phyloP scores from a whole-genome alignment of 768 basidiomycete species.

The Psilocybe cyanescens region DNA sequence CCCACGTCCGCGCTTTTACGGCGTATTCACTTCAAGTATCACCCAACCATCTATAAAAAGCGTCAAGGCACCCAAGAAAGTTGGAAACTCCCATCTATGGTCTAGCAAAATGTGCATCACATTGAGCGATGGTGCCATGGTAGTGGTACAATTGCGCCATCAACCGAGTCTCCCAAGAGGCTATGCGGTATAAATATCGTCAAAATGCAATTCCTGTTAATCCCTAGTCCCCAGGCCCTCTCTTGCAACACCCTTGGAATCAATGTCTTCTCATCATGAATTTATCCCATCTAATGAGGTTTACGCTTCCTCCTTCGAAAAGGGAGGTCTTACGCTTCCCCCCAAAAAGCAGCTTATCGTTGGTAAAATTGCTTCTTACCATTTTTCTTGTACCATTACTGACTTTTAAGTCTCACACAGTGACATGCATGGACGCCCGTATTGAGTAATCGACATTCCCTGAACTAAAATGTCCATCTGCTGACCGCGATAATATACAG shows the following conservation, averaged over 20 bases:
- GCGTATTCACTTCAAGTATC: neutral
- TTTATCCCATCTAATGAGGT: constrained; percentile 44
- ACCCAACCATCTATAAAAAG: neutral
- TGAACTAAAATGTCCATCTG: neutral
- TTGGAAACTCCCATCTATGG: neutral
- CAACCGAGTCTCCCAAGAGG: neutral
- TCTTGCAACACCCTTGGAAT: neutral
- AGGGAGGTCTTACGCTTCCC: constrained; percentile 38
- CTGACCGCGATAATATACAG: constrained; percentile 30
- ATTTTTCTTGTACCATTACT: neutral
- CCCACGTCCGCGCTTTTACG: neutral
- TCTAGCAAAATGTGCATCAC: neutral
- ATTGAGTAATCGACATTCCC: constrained; percentile 49
- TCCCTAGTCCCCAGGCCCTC: neutral
- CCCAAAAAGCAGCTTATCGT: constrained; percentile 37
- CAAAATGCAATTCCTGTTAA: neutral
- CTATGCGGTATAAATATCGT: neutral
- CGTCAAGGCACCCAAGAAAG: neutral
- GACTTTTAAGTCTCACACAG: constrained; percentile 26
- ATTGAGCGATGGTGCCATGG: neutral
- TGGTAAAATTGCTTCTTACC: constrained; percentile 23
- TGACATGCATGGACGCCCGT: constrained; percentile 79
- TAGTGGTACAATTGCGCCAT: constrained; percentile 10
- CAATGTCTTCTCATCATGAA: constrained; percentile 32
- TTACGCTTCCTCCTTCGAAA: constrained; percentile 51